These are phyloP conservation scores for Coemansia sp. DNA, from an alignment of 192 early-diverging fungal species.

Conservation along the genomic window DNA sequence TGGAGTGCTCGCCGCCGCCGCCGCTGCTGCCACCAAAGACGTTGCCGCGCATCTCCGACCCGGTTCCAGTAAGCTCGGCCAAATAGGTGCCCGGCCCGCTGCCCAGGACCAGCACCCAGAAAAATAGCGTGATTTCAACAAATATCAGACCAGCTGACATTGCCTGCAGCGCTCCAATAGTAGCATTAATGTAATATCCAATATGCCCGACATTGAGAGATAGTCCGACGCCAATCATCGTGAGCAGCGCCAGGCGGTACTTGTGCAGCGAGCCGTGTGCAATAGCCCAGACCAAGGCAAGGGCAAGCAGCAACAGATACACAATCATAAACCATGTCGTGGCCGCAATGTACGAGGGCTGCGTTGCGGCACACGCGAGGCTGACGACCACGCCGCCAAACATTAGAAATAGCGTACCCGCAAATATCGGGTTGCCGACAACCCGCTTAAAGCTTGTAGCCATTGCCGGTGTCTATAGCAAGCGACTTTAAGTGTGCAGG, in stretches of 20 bases:
- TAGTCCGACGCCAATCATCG: slow-evolving; percentile 35
- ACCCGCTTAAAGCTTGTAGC: slow-evolving; percentile 22
- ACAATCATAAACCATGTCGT: slow-evolving; percentile 49
- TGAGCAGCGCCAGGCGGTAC: slow-evolving; percentile 47
- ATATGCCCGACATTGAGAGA: slow-evolving; percentile 44
- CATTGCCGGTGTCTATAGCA: slow-evolving; percentile 1
- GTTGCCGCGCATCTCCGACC: slow-evolving; percentile 12
- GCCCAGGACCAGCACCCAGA: slow-evolving; percentile 69
- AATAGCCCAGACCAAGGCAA: slow-evolving; percentile 24
- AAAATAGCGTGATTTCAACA: slow-evolving; percentile 51
- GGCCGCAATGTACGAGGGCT: slow-evolving; percentile 28
- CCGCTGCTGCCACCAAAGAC: background rate
- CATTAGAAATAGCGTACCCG: slow-evolving; percentile 41
- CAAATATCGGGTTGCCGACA: slow-evolving; percentile 42
- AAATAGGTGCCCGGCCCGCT: slow-evolving; percentile 57
- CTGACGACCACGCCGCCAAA: slow-evolving; percentile 29
- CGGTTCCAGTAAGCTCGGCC: slow-evolving; percentile 41
- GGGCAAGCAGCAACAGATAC: slow-evolving; percentile 23
- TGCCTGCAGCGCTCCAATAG: slow-evolving; percentile 35
- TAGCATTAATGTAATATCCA: slow-evolving; percentile 49
- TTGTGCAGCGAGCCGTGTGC: slow-evolving; percentile 34
- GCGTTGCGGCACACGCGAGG: slow-evolving; percentile 36
- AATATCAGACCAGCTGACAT: slow-evolving; percentile 51
- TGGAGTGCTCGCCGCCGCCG: slow-evolving; percentile 19
- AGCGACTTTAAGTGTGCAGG: background rate